Evolutionary conservation across 208 protist species (phyloP).

Genomic region (Trypanosomatidae sp.): DNA sequence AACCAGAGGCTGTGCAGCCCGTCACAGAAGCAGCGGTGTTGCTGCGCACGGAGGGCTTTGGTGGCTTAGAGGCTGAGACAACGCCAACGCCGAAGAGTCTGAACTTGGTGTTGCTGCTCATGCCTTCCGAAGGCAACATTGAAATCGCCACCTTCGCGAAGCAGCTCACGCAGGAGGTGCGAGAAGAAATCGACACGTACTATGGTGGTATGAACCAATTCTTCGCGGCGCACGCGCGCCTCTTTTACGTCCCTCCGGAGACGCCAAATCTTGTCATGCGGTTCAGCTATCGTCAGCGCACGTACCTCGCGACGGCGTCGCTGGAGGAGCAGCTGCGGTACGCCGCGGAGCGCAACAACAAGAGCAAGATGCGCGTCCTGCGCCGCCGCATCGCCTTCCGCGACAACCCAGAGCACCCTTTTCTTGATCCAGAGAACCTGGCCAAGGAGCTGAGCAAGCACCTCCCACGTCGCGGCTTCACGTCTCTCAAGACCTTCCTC

Average conservation of each 20-base stretch:
- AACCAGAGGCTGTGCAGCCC: neutral
- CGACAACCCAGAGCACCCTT: conserved; percentile 79
- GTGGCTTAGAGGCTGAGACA: conserved; percentile 58
- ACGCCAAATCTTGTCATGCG: conserved; percentile 77
- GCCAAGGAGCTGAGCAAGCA: conserved; percentile 75
- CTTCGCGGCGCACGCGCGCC: conserved; percentile 55
- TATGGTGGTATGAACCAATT: conserved; percentile 61
- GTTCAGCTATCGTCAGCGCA: conserved; percentile 58
- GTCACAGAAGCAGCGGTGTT: conserved; percentile 50
- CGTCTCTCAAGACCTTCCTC: conserved; percentile 62
- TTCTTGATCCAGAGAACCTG: conserved; percentile 90
- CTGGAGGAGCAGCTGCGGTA: conserved; percentile 86
- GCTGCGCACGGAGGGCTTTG: conserved; percentile 57
- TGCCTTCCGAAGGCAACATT: conserved; percentile 59
- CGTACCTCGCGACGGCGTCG: conserved; percentile 50
- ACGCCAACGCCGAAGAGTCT: conserved; percentile 76
- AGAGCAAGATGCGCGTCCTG: conserved; percentile 56
- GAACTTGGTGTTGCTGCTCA: conserved; percentile 43
- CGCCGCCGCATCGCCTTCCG: conserved; percentile 83
- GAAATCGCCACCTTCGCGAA: conserved; percentile 23
- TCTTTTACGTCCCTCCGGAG: conserved; percentile 65
- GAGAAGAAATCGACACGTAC: conserved; percentile 53
- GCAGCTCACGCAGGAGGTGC: conserved; percentile 29
- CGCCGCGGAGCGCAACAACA: conserved; percentile 58
- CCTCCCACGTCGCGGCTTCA: conserved; percentile 73